Percentiles rank a stretch among this genome's conserved stretches.
These are phyloP conservation scores for Tilletia setariae DNA, from an alignment of 1,284 basidiomycete genomes.

Conservation along the genomic window DNA sequence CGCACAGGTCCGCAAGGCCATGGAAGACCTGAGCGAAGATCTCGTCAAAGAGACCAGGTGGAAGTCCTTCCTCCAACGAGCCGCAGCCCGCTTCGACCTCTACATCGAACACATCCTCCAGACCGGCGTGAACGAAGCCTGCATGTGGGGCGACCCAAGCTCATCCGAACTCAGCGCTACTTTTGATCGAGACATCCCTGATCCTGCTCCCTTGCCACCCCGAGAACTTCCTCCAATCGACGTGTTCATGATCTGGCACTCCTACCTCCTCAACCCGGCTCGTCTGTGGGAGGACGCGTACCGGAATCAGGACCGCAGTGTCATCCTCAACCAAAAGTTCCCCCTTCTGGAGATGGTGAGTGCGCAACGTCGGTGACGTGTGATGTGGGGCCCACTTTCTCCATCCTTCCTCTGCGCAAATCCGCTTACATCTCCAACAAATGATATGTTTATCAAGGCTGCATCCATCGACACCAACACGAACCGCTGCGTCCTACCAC, in stretches of 20 bases:
- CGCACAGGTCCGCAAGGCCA: not conserved
- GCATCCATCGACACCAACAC: constrained; percentile 14
- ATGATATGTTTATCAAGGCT: constrained; percentile 2
- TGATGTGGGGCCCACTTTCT: no score
- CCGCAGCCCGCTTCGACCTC: constrained; percentile 35
- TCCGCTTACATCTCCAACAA: not conserved
- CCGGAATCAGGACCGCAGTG: not conserved
- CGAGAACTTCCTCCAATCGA: constrained; percentile 37
- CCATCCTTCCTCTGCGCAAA: no score
- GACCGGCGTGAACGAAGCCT: not conserved
- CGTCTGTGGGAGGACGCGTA: constrained; percentile 15
- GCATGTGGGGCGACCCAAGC: not conserved
- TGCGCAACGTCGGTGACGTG: not conserved
- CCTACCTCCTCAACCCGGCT: constrained; percentile 23
- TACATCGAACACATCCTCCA: constrained; percentile 30
- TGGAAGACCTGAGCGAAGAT: not conserved
- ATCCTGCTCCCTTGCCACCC: constrained; percentile 20
- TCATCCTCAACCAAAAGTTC: not conserved
- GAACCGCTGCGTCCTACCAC: not conserved
- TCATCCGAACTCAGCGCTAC: not conserved
- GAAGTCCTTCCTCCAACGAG: constrained; percentile 35
- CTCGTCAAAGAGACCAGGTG: constrained; percentile 20
- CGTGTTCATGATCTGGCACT: constrained; percentile 38
- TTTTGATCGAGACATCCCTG: constrained; percentile 4
- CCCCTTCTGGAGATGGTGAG: constrained; percentile 7